Conservation (phyloP, 805 yeast species). For the Barnettozyma sucrosica region DNA sequence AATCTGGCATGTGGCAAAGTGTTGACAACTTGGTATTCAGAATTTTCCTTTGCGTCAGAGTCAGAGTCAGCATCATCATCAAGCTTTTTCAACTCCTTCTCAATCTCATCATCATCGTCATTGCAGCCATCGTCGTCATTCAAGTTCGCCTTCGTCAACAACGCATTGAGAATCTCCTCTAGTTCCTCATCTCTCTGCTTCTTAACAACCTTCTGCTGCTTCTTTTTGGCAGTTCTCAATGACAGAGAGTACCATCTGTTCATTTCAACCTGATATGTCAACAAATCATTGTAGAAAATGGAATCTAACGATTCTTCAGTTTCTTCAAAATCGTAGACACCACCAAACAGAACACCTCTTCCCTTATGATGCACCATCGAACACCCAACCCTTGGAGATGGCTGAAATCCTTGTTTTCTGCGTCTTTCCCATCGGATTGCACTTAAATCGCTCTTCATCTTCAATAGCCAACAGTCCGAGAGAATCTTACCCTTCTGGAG, state of each 20-base stretch:
- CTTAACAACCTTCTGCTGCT: conserved; percentile 41
- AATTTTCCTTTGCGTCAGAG: background rate
- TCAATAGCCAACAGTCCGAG: conserved; percentile 78
- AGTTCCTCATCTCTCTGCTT: conserved; percentile 55
- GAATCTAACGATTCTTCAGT: conserved; percentile 90
- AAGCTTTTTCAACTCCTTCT: conserved; percentile 42
- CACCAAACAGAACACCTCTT: conserved; percentile 90
- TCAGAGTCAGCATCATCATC: conserved; percentile 25
- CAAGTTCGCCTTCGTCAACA: conserved; percentile 67
- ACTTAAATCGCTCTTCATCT: conserved; percentile 74
- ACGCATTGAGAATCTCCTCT: conserved; percentile 72
- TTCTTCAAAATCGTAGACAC: conserved; percentile 92
- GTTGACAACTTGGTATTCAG: conserved; percentile 39
- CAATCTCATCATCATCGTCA: conserved; percentile 40
- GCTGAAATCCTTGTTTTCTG: conserved; percentile 83
- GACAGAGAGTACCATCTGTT: conserved; percentile 83
- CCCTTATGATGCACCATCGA: conserved; percentile 85
- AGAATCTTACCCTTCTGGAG: conserved; percentile 86
- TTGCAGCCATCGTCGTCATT: conserved; percentile 38
- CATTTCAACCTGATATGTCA: conserved; percentile 75
- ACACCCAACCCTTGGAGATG: conserved; percentile 92
- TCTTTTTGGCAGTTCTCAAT: conserved; percentile 56
- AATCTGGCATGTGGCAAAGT: conserved; percentile 84
- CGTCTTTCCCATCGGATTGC: conserved; percentile 85
- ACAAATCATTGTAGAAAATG: conserved; percentile 71